Percentiles rank a stretch among this genome's conserved stretches.
phyloP scores from a whole-genome alignment of 192 early-diverging fungal genomes.

The Mortierella claussenii region DNA sequence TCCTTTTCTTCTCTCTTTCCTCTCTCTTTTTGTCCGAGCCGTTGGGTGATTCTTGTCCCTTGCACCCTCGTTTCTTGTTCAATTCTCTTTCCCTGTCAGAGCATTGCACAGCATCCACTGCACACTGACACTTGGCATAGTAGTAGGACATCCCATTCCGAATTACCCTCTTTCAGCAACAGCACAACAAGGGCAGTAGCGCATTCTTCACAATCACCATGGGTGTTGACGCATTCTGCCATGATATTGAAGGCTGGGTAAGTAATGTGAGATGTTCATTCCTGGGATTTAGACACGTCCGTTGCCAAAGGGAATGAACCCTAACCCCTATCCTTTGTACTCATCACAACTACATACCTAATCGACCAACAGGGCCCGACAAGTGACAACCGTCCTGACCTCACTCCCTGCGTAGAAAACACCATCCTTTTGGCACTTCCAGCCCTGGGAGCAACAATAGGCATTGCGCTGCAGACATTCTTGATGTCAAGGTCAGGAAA shows the following conservation, averaged over 20 bases:
- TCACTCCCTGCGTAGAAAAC: slow-evolving; percentile 48
- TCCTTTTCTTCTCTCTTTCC: too few species aligned
- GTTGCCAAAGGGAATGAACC: too few species aligned
- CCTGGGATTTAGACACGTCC: background rate
- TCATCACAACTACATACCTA: background rate
- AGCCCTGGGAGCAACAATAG: slow-evolving; percentile 19
- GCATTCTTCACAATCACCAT: background rate
- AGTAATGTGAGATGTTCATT: background rate
- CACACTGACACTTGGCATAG: background rate
- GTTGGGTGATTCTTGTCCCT: too few species aligned
- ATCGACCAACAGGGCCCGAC: slow-evolving; percentile 36
- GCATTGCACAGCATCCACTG: too few species aligned
- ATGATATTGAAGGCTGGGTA: slow-evolving; percentile 42
- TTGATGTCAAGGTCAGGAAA: slow-evolving; percentile 33
- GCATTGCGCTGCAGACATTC: slow-evolving; percentile 2
- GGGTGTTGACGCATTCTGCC: slow-evolving; percentile 20
- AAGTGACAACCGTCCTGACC: slow-evolving; percentile 9
- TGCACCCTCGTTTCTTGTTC: too few species aligned
- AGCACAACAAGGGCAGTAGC: background rate
- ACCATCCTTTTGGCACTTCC: slow-evolving; percentile 44
- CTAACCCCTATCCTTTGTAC: background rate
- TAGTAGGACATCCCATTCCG: background rate
- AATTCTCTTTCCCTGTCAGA: too few species aligned
- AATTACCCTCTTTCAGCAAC: background rate
- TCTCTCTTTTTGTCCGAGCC: too few species aligned